Percentiles rank a stretch among this genome's conserved stretches.
These are phyloP conservation scores for Candida corydali DNA, from an alignment of 805 yeast genomes.

Conservation along the genomic window DNA sequence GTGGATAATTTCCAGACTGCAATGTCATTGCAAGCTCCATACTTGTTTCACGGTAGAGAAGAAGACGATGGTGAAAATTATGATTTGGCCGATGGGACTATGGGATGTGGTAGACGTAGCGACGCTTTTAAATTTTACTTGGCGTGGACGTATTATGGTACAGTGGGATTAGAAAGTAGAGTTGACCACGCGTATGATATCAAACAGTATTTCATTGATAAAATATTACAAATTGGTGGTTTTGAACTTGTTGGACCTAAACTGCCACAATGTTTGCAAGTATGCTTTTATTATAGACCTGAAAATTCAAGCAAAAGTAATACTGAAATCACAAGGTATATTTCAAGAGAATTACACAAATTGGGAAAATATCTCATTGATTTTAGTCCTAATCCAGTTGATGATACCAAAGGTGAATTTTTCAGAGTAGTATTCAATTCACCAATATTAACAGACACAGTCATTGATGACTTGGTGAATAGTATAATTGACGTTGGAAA, in stretches of 20 bases:
- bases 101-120: conserved; percentile 89
- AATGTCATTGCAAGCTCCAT: conserved; percentile 76
- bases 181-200: conserved; percentile 71
- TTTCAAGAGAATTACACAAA: conserved; percentile 56
- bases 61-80: conserved; percentile 53
- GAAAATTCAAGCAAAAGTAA: conserved; percentile 27
- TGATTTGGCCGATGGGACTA: conserved; percentile 84
- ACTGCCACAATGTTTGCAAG: conserved; percentile 72
- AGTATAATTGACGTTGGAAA: conserved; percentile 18
- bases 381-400: conserved; percentile 63
- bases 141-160: conserved; percentile 80
- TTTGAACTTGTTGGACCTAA: conserved; percentile 47
- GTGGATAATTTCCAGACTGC: conserved; percentile 62
- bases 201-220: conserved; percentile 55
- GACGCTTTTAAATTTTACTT: conserved; percentile 76
- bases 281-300: conserved; percentile 72
- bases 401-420: conserved; percentile 63
- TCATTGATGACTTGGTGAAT: conserved; percentile 33
- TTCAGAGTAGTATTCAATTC: conserved; percentile 82
- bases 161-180: conserved; percentile 57
- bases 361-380: conserved; percentile 71
- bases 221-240: conserved; percentile 32
- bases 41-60: conserved; percentile 62
- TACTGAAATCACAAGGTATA: conserved; percentile 55
- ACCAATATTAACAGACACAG: conserved; percentile 43